Conservation (phyloP, 345 rosid genomes). For the Aquilaria yunnanensis region DNA sequence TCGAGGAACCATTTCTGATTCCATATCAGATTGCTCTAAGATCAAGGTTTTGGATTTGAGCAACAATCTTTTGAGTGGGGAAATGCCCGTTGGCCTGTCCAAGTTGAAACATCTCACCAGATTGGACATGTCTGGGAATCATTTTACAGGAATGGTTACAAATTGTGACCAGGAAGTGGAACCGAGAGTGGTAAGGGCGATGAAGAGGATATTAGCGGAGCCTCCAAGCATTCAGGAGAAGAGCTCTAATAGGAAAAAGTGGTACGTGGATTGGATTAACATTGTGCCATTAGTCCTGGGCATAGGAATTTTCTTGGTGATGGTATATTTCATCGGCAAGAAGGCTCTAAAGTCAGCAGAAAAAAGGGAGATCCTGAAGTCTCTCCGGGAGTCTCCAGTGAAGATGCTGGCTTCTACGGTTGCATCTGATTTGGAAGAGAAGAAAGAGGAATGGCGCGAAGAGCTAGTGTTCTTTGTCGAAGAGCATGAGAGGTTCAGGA, state of each 20-base stretch:
- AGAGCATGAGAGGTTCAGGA: slow-evolving; percentile 35
- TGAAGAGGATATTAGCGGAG: background rate
- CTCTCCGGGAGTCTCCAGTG: slow-evolving; percentile 17
- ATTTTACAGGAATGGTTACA: slow-evolving; percentile 6
- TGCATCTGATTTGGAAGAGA: slow-evolving; percentile 9
- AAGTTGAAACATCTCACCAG: slow-evolving; percentile 25
- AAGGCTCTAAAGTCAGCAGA: slow-evolving; percentile 13
- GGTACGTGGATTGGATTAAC: background rate
- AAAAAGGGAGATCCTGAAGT: slow-evolving; percentile 24
- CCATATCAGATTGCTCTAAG: slow-evolving; percentile 25
- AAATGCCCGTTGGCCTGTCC: slow-evolving; percentile 20
- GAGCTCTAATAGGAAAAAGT: background rate
- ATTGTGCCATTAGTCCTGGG: slow-evolving; percentile 18
- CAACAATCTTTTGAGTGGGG: slow-evolving; percentile 35
- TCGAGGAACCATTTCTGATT: slow-evolving; percentile 29
- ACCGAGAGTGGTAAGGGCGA: background rate
- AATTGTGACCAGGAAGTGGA: background rate
- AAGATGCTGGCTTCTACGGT: slow-evolving; percentile 19
- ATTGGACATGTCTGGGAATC: slow-evolving; percentile 37
- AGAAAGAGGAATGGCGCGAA: slow-evolving; percentile 18
- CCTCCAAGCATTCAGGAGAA: background rate
- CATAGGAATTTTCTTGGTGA: slow-evolving; percentile 12
- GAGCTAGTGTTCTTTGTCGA: slow-evolving; percentile 49
- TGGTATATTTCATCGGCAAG: slow-evolving; percentile 18
- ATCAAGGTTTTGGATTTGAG: slow-evolving; percentile 32